Conservation (phyloP, 2,329 filamentous ascomycete genomes). For the Sporothrix sp. region DNA sequence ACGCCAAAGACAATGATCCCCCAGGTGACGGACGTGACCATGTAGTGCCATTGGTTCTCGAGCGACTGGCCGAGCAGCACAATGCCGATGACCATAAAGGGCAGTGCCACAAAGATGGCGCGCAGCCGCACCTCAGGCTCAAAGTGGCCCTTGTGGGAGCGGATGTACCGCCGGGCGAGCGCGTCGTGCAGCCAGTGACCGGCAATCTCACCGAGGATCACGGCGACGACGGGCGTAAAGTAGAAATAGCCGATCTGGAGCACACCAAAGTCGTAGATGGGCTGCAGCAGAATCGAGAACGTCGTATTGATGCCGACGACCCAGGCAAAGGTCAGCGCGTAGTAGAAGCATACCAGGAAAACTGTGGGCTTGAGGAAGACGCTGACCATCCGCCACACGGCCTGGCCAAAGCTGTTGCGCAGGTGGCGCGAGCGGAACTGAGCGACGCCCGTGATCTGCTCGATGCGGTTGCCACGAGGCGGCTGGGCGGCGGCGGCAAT, state of each 20-base stretch:
- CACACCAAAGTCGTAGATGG: conserved; percentile 40
- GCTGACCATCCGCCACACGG: conserved; percentile 29
- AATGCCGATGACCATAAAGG: conserved; percentile 40
- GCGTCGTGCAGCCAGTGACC: conserved; percentile 49
- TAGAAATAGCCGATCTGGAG: conserved; percentile 46
- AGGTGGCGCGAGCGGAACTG: conserved; percentile 28
- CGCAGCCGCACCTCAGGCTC: conserved; percentile 46
- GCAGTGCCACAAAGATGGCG: conserved; percentile 36
- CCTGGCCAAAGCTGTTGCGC: conserved; percentile 32
- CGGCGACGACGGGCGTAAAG: conserved; percentile 46
- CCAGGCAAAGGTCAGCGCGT: conserved; percentile 34
- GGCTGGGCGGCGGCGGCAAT: conserved; percentile 29
- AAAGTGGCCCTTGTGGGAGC: conserved; percentile 39
- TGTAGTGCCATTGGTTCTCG: conserved; percentile 40
- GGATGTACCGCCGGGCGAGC: conserved; percentile 35
- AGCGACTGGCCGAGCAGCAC: conserved; percentile 44
- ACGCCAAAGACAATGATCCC: conserved; percentile 46
- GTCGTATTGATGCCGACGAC: conserved; percentile 48
- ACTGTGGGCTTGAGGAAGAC: conserved; percentile 33
- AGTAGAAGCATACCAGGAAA: conserved; percentile 28
- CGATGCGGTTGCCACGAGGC: conserved; percentile 22
- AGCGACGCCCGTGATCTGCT: conserved; percentile 24
- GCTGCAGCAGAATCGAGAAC: conserved; percentile 40
- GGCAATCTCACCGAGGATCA: conserved; percentile 41
- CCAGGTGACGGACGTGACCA: conserved; percentile 39